phyloP scores from a whole-genome alignment of 164 flowering plant genomes.

The Saururus chinensis region DNA sequence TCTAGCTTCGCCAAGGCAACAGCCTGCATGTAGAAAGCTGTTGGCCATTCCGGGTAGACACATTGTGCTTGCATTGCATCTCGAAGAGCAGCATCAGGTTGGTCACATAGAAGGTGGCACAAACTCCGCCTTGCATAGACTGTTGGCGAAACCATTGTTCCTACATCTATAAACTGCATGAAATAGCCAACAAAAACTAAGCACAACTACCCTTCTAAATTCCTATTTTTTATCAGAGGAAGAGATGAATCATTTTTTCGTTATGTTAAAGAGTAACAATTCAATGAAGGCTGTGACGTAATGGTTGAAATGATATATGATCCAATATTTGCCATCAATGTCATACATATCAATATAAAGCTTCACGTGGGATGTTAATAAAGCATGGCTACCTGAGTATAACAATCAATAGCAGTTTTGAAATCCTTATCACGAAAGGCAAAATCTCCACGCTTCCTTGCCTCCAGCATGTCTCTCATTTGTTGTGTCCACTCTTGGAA shows the following conservation, averaged over 20 bases:
- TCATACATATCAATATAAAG: no score
- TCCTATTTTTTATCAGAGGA: neutral
- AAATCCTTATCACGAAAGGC: slow-evolving; percentile 96
- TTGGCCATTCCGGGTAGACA: slow-evolving; percentile 88
- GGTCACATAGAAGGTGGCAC: slow-evolving; percentile 75
- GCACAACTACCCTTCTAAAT: neutral
- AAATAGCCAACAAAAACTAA: neutral
- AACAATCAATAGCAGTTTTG: slow-evolving; percentile 78
- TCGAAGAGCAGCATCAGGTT: slow-evolving; percentile 89
- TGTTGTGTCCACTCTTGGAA: slow-evolving; percentile 99
- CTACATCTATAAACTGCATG: slow-evolving; percentile 83
- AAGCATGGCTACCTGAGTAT: slow-evolving; percentile 55
- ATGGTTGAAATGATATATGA: no score
- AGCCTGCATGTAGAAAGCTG: slow-evolving; percentile 94
- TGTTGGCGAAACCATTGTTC: slow-evolving; percentile 90
- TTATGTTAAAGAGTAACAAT: neutral
- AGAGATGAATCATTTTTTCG: neutral
- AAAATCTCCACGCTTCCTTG: slow-evolving; percentile 93
- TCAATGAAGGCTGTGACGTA: neutral
- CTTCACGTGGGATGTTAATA: neutral
- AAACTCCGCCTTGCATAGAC: slow-evolving; percentile 86
- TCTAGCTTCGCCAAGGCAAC: slow-evolving; percentile 90
- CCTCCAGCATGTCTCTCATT: slow-evolving; percentile 93
- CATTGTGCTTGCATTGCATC: slow-evolving; percentile 99
- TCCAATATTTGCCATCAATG: no score